phyloP scores from a whole-genome alignment of 768 basidiomycete genomes.

The Leccinum aurantiacum region DNA sequence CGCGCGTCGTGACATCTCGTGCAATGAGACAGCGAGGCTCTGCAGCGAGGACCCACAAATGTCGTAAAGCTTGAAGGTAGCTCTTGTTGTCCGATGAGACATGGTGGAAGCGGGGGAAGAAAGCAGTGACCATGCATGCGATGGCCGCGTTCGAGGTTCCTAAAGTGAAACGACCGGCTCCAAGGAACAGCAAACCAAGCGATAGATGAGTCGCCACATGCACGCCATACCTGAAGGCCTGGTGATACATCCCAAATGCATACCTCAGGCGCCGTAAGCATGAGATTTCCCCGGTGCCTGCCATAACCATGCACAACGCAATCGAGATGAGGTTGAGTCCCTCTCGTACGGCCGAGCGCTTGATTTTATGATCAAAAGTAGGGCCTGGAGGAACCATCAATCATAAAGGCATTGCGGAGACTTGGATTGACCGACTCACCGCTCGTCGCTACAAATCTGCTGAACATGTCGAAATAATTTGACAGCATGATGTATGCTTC shows the following conservation, averaged over 20 bases:
- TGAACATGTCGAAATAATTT: slow-evolving; percentile 78
- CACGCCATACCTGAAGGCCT: slow-evolving; percentile 78
- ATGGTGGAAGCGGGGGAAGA: slow-evolving; percentile 87
- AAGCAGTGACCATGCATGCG: slow-evolving; percentile 84
- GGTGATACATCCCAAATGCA: slow-evolving; percentile 83
- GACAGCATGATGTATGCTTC: slow-evolving; percentile 86
- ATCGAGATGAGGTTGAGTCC: slow-evolving; percentile 87
- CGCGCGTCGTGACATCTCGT: slow-evolving; percentile 86
- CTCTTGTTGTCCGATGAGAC: slow-evolving; percentile 83
- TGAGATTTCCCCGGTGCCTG: slow-evolving; percentile 92
- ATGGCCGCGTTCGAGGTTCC: slow-evolving; percentile 92
- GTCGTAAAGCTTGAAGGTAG: slow-evolving; percentile 89
- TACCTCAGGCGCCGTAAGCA: slow-evolving; percentile 85
- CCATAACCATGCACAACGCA: slow-evolving; percentile 91
- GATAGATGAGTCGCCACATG: slow-evolving; percentile 91
- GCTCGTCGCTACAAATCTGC: slow-evolving; percentile 62
- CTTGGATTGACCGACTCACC: slow-evolving; percentile 43
- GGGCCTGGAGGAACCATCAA: slow-evolving; percentile 45
- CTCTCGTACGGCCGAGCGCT: slow-evolving; percentile 82
- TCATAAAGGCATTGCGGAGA: slow-evolving; percentile 7
- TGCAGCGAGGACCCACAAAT: slow-evolving; percentile 94
- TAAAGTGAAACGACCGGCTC: slow-evolving; percentile 87
- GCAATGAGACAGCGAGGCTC: slow-evolving; percentile 93
- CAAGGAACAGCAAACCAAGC: slow-evolving; percentile 88
- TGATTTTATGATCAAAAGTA: slow-evolving; percentile 85